Conservation (phyloP, 1,139 yeast species). For the Saccharomyces hybrid region DNA sequence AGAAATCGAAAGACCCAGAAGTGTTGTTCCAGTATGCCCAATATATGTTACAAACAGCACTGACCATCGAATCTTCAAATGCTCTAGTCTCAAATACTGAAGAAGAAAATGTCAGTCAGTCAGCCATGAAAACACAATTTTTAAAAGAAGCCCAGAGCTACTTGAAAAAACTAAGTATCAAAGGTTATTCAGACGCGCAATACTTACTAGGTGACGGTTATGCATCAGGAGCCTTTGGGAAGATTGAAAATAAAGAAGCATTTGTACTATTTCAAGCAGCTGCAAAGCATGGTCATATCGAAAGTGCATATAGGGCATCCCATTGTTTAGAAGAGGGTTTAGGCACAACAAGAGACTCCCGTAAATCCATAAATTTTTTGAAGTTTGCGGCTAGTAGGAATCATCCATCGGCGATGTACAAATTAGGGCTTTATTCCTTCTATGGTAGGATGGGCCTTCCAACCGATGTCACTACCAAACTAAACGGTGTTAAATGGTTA, state of each 20-base stretch:
- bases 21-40: slow-evolving; percentile 87
- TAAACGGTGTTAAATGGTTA: slow-evolving; percentile 88
- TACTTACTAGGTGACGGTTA: slow-evolving; percentile 83
- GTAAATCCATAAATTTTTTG: slow-evolving; percentile 75
- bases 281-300: slow-evolving; percentile 88
- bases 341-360: slow-evolving; percentile 83
- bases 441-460: slow-evolving; percentile 78
- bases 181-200: slow-evolving; percentile 85
- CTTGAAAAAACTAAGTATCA: slow-evolving; percentile 64
- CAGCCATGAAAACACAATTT: slow-evolving; percentile 37
- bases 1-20: slow-evolving; percentile 75
- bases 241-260: slow-evolving; percentile 73
- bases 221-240: slow-evolving; percentile 79
- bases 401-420: slow-evolving; percentile 94
- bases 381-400: slow-evolving; percentile 84
- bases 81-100: slow-evolving; percentile 5
- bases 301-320: slow-evolving; percentile 85
- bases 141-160: slow-evolving; percentile 71
- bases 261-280: slow-evolving; percentile 74
- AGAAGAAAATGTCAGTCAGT: slow-evolving; percentile 13
- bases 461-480: slow-evolving; percentile 60
- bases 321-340: slow-evolving; percentile 88
- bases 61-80: slow-evolving; percentile 40
- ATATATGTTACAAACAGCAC: slow-evolving; percentile 79
- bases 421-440: slow-evolving; percentile 79